Evolutionary conservation across 1,284 basidiomycete genomes (phyloP), one percentile per base, ranked within the genome.

Genomic region (Trametes polyzona): DNA sequence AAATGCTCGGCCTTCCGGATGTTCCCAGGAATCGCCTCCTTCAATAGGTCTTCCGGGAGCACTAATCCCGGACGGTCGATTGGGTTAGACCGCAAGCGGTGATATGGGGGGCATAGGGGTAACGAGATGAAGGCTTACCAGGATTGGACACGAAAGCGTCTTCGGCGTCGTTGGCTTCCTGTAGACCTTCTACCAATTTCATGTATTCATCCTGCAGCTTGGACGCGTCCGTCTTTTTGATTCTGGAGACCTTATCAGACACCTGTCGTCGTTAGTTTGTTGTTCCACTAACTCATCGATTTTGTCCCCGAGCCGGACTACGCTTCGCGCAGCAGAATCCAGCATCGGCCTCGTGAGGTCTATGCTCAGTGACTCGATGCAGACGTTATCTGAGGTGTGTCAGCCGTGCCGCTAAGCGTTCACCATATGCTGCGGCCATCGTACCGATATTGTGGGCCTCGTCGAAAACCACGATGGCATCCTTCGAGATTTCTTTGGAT

Each of bases 1-100:
- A 99, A 99, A 76, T 99, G 97, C 71, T 99, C 97, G 0, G 97
- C 97, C 70, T 98, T 96, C 46, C 97, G 85, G 61, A 99, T 99
- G 70, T 99, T 99, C 19, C 97, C 97, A 16, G 97, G 97, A 36
- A 99, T 84, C 3, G 97, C 97, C 74, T 99, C 97, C 58, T 90
- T 88, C 40, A 99, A 79, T 52, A 99, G 83, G 72, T 99, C 97
- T 59, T 96, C 93, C 4, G 97, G 96, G 7, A 99, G 79, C 12
- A 96, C 95, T 91, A 66, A 4, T 51, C 50, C 47, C 43, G 41
- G 49, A 49, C 40, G 49, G 48, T 39, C 33, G 32, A 55, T 56
- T 47, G 48, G 26, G 40, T 49, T 43, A 40, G 39, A 26, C 37
- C 39, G 26, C 16, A n/a, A 8, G 30, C 42, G 46, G 35, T 17